Percentiles rank a stretch among this genome's conserved stretches.
phyloP scores from a whole-genome alignment of 2,329 filamentous ascomycete genomes.

The Magnaporthales sp. region DNA sequence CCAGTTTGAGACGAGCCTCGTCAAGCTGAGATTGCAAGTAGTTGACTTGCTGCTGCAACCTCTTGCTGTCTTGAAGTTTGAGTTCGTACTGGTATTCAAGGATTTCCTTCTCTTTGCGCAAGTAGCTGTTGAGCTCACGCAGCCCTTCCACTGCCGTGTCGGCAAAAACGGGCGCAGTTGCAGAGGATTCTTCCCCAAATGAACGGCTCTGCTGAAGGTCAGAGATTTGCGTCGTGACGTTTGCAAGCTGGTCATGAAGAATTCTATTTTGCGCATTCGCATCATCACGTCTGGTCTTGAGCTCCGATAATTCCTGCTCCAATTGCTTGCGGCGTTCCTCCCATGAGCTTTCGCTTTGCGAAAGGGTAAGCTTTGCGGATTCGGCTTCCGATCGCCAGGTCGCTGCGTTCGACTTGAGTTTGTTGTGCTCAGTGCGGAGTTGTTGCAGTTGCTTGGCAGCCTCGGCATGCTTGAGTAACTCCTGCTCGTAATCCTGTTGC shows the following conservation, averaged over 20 bases:
- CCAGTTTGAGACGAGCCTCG: constrained; percentile 77
- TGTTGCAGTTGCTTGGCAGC: constrained; percentile 79
- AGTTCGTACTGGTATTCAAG: constrained; percentile 93
- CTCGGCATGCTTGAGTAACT: constrained; percentile 90
- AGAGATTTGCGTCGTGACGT: constrained; percentile 69
- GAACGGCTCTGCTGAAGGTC: constrained; percentile 69
- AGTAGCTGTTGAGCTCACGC: constrained; percentile 82
- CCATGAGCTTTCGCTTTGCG: constrained; percentile 83
- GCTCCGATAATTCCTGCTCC: constrained; percentile 74
- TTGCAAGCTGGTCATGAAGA: constrained; percentile 82
- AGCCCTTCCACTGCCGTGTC: constrained; percentile 63
- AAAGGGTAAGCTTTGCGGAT: constrained; percentile 69
- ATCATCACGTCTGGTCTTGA: constrained; percentile 73
- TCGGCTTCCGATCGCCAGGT: constrained; percentile 74
- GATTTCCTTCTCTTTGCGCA: constrained; percentile 95
- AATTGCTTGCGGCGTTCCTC: constrained; percentile 70
- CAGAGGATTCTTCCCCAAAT: constrained; percentile 39
- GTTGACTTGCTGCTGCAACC: constrained; percentile 82
- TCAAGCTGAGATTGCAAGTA: constrained; percentile 84
- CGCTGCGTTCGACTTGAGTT: constrained; percentile 70
- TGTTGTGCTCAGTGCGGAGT: constrained; percentile 71
- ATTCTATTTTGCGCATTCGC: constrained; percentile 83
- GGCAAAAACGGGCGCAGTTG: constrained; percentile 39
- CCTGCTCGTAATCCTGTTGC: constrained; percentile 90
- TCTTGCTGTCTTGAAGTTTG: constrained; percentile 78